phyloP scores from a whole-genome alignment of 1,284 basidiomycete species.

The Puccinia horiana region DNA sequence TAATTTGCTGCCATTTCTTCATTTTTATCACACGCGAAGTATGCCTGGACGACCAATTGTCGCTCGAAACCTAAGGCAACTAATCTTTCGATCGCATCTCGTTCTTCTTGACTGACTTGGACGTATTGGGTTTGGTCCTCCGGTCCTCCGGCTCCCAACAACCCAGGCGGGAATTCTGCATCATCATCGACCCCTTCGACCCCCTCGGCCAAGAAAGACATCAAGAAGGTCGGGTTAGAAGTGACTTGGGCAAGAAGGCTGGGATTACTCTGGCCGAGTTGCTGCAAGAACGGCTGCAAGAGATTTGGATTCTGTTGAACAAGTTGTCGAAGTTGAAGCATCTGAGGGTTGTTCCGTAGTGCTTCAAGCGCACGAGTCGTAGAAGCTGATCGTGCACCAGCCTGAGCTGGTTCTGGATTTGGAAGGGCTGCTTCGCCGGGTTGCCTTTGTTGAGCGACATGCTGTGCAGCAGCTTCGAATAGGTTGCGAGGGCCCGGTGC shows the following conservation, averaged over 20 bases:
- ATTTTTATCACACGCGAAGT: constrained; percentile 89
- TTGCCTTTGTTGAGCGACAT: constrained; percentile 58
- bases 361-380: constrained; percentile 57
- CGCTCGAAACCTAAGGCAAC: constrained; percentile 82
- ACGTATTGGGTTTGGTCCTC: constrained; percentile 39
- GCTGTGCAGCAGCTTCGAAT: constrained; percentile 65
- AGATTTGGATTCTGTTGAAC: constrained; percentile 74
- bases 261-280: constrained; percentile 74
- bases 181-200: constrained; percentile 52
- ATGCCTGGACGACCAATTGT: constrained; percentile 76
- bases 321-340: constrained; percentile 60
- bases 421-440: constrained; percentile 58
- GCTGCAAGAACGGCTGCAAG: constrained; percentile 78
- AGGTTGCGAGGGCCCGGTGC: constrained; percentile 67
- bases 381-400: constrained; percentile 41
- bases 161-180: constrained; percentile 41
- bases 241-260: constrained; percentile 61
- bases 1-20: constrained; percentile 92
- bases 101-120: constrained; percentile 47
- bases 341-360: constrained; percentile 58
- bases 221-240: constrained; percentile 55
- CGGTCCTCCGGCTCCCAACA: constrained; percentile 17
- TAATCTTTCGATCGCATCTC: constrained; percentile 81
- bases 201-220: constrained; percentile 55
- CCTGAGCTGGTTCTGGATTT: constrained; percentile 55